Evolutionary conservation across 108 stramenopile species (phyloP).

Genomic region (Cyclotella choctawhatcheeana): DNA sequence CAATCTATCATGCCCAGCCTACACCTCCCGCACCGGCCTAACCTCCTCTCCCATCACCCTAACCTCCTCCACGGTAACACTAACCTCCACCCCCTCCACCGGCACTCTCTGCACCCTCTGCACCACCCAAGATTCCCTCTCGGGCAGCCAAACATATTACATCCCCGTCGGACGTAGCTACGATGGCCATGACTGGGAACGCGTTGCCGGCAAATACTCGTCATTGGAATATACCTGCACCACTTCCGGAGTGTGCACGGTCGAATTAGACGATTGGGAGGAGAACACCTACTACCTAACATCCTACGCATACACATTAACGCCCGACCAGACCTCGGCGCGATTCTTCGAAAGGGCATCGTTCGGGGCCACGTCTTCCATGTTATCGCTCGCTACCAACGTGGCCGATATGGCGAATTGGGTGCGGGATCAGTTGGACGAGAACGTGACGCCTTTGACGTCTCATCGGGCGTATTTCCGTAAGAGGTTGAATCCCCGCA

Average conservation of each 20-base stretch:
- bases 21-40: conserved; percentile 8
- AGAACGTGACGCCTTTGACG: not conserved
- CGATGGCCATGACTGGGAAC: conserved; percentile 33
- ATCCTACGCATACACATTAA: conserved; percentile 9
- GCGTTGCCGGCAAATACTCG: conserved; percentile 19
- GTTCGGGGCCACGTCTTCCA: conserved; percentile 20
- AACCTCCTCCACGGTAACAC: conserved; percentile 19
- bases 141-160: conserved; percentile 11
- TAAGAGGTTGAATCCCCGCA: conserved; percentile 36
- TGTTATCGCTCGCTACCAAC: not conserved
- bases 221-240: conserved; percentile 11
- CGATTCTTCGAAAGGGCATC: conserved; percentile 36
- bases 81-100: conserved; percentile 14
- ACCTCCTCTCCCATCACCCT: not conserved
- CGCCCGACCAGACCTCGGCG: conserved; percentile 6
- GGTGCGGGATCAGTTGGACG: conserved; percentile 20
- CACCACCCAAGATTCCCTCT: not conserved
- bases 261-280: too few relatives aligned
- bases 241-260: too few relatives aligned
- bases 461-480: conserved; percentile 48
- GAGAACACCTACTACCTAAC: too few relatives aligned
- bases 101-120: conserved; percentile 27
- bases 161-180: conserved; percentile 37
- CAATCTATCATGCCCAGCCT: conserved; percentile 18
- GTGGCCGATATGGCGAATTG: conserved; percentile 6